Percentiles rank a stretch among this genome's conserved stretches.
Conservation (phyloP, 2,329 filamentous ascomycete genomes). For the Fusarium circinatum region DNA sequence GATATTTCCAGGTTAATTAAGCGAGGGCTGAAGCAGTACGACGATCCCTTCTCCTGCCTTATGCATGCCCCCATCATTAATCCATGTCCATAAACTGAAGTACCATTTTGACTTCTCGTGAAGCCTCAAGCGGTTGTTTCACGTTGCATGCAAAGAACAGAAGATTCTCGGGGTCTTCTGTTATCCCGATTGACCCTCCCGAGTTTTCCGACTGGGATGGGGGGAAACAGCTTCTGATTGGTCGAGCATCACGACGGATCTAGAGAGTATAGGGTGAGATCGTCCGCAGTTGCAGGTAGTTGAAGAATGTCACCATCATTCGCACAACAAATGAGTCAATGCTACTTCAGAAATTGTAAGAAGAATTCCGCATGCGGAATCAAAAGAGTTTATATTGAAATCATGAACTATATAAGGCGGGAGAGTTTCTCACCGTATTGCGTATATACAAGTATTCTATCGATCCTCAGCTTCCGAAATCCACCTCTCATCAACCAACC, state of each 20-base stretch:
- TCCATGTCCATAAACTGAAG: neutral
- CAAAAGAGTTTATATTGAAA: accelerated
- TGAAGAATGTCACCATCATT: neutral
- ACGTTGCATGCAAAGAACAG: neutral
- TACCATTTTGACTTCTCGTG: neutral
- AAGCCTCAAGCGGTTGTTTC: neutral
- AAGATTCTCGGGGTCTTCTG: neutral
- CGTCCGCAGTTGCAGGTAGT: neutral
- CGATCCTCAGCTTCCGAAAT: neutral
- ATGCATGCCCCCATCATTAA: neutral
- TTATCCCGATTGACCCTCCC: neutral
- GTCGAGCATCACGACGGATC: accelerated
- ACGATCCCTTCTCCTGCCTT: neutral
- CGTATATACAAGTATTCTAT: accelerated
- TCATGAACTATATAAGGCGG: accelerated
- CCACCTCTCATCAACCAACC: neutral
- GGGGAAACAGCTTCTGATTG: neutral
- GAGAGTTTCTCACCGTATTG: accelerated
- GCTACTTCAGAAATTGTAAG: accelerated
- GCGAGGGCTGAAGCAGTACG: neutral
- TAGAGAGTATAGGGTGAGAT: neutral
- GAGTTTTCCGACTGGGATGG: neutral
- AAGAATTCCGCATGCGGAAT: neutral
- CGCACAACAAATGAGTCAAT: neutral
- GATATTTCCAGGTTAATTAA: neutral